Percentiles rank a stretch among this genome's conserved stretches.
phyloP scores from a whole-genome alignment of 139 green algal genomes.

The Micromonas pusilla region DNA sequence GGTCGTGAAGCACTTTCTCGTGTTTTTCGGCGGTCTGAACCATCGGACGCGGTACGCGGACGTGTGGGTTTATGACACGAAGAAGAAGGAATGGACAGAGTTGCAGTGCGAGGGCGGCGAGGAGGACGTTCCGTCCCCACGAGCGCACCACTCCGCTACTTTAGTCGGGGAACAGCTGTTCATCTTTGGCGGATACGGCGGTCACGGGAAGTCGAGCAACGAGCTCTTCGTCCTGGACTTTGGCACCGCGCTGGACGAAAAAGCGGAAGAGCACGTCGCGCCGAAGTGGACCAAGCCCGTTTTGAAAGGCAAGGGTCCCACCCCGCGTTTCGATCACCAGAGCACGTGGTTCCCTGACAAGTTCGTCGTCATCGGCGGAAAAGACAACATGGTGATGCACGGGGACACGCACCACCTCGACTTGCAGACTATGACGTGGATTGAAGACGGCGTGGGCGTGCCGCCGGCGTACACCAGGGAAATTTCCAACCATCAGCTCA shows the following conservation, averaged over 20 bases:
- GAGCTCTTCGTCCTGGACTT: conserved; percentile 70
- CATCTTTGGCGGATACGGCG: conserved; percentile 68
- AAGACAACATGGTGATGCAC: conserved; percentile 63
- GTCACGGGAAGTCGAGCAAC: conserved; percentile 57
- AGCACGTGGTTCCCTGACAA: conserved; percentile 40
- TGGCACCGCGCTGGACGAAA: not conserved
- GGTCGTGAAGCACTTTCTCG: conserved; percentile 38
- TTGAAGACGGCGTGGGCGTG: conserved; percentile 25
- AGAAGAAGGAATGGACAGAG: conserved; percentile 53
- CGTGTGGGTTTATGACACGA: conserved; percentile 61
- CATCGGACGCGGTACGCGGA: conserved; percentile 66
- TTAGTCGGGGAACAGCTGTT: conserved; percentile 55
- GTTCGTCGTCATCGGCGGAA: conserved; percentile 69
- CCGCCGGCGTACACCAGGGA: conserved; percentile 32
- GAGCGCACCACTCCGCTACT: conserved; percentile 68
- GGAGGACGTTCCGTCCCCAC: conserved; percentile 40
- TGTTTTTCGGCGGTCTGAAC: conserved; percentile 74
- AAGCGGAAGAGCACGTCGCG: not conserved
- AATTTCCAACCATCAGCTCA: conserved; percentile 66
- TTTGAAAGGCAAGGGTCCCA: conserved; percentile 29
- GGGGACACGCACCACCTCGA: conserved; percentile 69
- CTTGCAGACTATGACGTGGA: conserved; percentile 60
- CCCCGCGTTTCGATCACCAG: conserved; percentile 47
- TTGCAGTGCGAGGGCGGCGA: conserved; percentile 35
- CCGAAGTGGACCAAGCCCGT: conserved; percentile 19